Evolutionary conservation across 768 basidiomycete genomes (phyloP), one percentile per base, ranked within the genome.

Genomic region (Rhizopogon roseolus): DNA sequence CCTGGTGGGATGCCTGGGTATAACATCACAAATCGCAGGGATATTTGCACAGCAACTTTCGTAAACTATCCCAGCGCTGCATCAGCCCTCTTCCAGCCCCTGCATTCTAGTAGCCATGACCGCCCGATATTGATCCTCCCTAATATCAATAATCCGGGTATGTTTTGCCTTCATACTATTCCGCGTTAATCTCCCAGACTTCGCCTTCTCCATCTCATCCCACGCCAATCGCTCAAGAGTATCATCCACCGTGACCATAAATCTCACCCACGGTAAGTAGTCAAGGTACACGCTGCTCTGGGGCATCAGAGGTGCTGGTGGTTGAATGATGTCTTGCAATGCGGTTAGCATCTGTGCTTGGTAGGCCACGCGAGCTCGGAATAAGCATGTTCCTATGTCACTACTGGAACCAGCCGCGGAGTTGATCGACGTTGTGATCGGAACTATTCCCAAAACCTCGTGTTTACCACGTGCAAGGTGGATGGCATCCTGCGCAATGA

Each of bases 191-290:
- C 87, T 63, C 55, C 79, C 74, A 34, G 56, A 48, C 41, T 72
- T 57, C 52, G 58, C 54, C 64, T 49, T 39, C 50, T 51, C 62
- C 54, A 45, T 54, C 55, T 52, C 67, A 56, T 76, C 83, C 61
- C 73, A 60, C 60, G 54, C 68, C 29, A 39, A 55, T 16, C 56
- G 56, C 37, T 67, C 66, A 22, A 60, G 59, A 40, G 43, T 52
- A 56, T 93, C 90, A 58, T 96, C 93, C 37, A 71, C 77, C 27
- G 54, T 68, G 39, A 88, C 81, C 66, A 95, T 87, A 55, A 71
- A 62, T 54, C 85, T 74, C 46, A 92, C 71, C 69, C 77, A 80
- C 32, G 92, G 86, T 59, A 81, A 70, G 68, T 90, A 88, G 45
- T 95, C 89, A 63, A 85, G 65, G 61, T 80, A 77, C 54, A 87